Percentiles rank a stretch among this genome's conserved stretches.
phyloP scores from a whole-genome alignment of 805 yeast genomes.

The Barnettozyma sucrosica region DNA sequence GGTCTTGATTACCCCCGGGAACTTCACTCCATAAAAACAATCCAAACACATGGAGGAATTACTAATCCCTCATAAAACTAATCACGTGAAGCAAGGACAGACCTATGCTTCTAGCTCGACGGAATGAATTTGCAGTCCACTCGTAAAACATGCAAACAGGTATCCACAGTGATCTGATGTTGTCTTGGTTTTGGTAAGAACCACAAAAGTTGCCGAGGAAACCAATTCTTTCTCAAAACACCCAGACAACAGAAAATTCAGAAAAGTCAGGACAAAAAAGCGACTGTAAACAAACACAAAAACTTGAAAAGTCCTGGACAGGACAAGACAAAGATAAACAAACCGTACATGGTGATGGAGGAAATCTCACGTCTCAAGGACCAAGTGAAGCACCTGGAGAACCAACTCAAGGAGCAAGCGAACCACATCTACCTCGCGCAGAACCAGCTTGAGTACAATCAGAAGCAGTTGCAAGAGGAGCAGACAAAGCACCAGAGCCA shows the following conservation, averaged over 20 bases:
- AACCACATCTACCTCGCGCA: slow-evolving; percentile 22
- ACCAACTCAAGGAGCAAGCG: slow-evolving; percentile 21
- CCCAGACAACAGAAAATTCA: not conserved
- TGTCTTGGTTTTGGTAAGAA: not conserved
- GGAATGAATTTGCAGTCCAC: too few relatives aligned
- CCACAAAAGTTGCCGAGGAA: too few relatives aligned
- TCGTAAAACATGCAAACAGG: too few relatives aligned
- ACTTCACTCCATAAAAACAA: too few relatives aligned
- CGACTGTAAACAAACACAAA: not conserved
- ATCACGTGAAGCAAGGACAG: too few relatives aligned
- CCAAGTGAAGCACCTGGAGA: slow-evolving; percentile 22
- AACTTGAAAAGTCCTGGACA: not conserved
- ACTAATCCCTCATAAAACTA: too few relatives aligned
- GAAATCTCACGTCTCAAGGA: slow-evolving; percentile 22
- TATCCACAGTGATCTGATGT: too few relatives aligned
- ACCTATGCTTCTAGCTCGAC: too few relatives aligned
- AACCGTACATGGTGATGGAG: slow-evolving; percentile 8
- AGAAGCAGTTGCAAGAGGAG: slow-evolving; percentile 22
- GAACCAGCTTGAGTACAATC: slow-evolving; percentile 20
- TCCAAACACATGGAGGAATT: too few relatives aligned
- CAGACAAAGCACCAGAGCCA: slow-evolving; percentile 23
- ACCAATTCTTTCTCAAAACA: too few relatives aligned
- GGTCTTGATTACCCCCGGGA: too few relatives aligned
- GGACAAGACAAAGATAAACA: not conserved
- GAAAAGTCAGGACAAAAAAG: not conserved